A percentile compares a stretch with the other conserved stretches of the same genome.
These are phyloP conservation scores for Begonia loranthoides DNA, from an alignment of 306 rosid genomes.

Conservation along the genomic window DNA sequence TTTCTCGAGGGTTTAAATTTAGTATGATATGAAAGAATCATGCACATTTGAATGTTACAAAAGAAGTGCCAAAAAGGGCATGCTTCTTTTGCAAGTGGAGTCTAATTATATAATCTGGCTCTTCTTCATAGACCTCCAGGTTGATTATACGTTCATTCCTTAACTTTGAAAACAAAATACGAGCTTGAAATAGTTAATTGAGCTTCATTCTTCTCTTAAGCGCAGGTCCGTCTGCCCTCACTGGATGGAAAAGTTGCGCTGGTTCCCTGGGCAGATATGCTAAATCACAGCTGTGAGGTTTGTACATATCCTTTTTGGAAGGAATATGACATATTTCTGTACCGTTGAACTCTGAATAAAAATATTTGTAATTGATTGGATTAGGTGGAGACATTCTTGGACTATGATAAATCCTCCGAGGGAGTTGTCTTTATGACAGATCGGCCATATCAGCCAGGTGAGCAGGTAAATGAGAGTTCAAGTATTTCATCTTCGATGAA, in stretches of 20 bases:
- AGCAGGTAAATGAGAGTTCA: constrained; percentile 62
- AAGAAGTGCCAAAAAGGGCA: too few species aligned
- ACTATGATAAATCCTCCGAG: constrained; percentile 64
- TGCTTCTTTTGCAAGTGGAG: not conserved
- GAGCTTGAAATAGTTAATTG: not conserved
- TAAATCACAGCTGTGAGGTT: constrained; percentile 92
- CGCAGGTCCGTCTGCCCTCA: constrained; percentile 86
- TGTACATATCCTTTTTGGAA: constrained; percentile 13
- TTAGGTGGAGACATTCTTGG: constrained; percentile 91
- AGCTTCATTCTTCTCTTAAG: constrained; percentile 11
- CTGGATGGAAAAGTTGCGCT: constrained; percentile 79
- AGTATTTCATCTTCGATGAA: constrained; percentile 8
- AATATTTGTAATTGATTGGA: constrained; percentile 15
- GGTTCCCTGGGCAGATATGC: constrained; percentile 99
- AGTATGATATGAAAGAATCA: too few species aligned
- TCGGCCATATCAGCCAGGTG: constrained; percentile 88
- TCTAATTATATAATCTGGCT: not conserved
- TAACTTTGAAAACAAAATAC: constrained; percentile 3
- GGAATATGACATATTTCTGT: not conserved
- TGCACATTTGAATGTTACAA: not conserved
- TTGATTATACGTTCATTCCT: not conserved
- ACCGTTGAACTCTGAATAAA: constrained; percentile 8
- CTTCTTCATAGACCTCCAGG: not conserved
- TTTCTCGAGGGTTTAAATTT: too few species aligned
- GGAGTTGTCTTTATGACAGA: constrained; percentile 79